These are phyloP conservation scores for Cymodocea nodosa DNA, from an alignment of 116 monocot genomes.

Conservation along the genomic window DNA sequence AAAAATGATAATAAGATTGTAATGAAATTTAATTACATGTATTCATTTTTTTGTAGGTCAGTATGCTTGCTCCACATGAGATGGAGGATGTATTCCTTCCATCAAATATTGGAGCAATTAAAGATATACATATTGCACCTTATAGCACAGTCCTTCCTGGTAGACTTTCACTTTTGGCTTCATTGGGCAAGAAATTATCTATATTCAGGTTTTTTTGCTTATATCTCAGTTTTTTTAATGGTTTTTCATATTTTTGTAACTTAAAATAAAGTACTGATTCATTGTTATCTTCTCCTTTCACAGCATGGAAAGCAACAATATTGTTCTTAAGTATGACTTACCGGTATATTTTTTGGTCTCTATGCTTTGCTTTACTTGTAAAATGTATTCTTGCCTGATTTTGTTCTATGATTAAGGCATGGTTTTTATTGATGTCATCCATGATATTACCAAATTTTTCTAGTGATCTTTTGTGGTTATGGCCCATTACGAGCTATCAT, in stretches of 20 bases:
- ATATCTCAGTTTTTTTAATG: neutral
- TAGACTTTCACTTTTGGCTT: slow-evolving; percentile 61
- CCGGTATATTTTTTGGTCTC: slow-evolving; percentile 28
- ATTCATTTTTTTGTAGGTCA: slow-evolving; percentile 31
- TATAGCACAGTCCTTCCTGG: slow-evolving; percentile 28
- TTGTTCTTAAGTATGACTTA: slow-evolving; percentile 69
- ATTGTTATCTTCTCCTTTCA: slow-evolving; percentile 11
- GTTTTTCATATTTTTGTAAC: neutral
- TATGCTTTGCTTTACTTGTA: too few relatives aligned
- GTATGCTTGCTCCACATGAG: slow-evolving; percentile 33
- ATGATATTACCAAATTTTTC: too few relatives aligned
- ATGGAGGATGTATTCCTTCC: slow-evolving; percentile 54
- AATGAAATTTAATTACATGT: too few relatives aligned
- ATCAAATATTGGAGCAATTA: slow-evolving; percentile 48
- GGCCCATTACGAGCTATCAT: too few relatives aligned
- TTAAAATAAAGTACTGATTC: neutral
- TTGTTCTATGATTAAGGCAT: too few relatives aligned
- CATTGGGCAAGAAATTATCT: slow-evolving; percentile 68
- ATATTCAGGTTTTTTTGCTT: slow-evolving; percentile 54
- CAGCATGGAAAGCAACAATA: slow-evolving; percentile 65
- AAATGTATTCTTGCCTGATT: too few relatives aligned
- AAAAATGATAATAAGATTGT: too few relatives aligned
- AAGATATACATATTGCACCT: slow-evolving; percentile 34
- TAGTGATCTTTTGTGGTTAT: too few relatives aligned
- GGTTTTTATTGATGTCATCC: too few relatives aligned